Evolutionary conservation across 192 early-diverging fungal genomes (phyloP).

Genomic region (Coemansia aciculifera): DNA sequence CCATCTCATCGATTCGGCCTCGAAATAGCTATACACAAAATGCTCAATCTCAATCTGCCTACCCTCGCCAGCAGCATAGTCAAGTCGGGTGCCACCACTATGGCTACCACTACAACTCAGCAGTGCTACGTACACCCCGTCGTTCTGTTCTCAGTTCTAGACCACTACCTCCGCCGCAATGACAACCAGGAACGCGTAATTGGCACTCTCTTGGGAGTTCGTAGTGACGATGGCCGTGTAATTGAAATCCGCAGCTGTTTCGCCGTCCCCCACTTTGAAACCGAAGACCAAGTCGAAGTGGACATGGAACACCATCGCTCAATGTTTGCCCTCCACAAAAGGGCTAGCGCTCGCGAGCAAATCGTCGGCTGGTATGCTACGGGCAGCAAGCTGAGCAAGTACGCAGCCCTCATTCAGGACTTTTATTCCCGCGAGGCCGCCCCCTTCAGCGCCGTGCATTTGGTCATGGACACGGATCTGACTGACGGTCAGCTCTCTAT

Average conservation of each 20-base stretch:
- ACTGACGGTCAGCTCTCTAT: slow-evolving; percentile 69
- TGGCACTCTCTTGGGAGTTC: slow-evolving; percentile 86
- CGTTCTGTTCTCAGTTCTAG: slow-evolving; percentile 88
- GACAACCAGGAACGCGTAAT: slow-evolving; percentile 82
- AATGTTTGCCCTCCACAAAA: slow-evolving; percentile 87
- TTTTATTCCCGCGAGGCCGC: slow-evolving; percentile 77
- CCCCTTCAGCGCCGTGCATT: slow-evolving; percentile 72
- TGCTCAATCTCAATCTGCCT: slow-evolving; percentile 57
- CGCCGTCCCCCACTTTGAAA: slow-evolving; percentile 77
- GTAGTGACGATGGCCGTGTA: slow-evolving; percentile 83
- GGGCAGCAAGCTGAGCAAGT: slow-evolving; percentile 65
- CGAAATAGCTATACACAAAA: background rate
- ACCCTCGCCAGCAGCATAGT: slow-evolving; percentile 34
- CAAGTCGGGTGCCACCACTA: slow-evolving; percentile 32
- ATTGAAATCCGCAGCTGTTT: slow-evolving; percentile 90
- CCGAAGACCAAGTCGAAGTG: slow-evolving; percentile 75
- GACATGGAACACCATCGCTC: slow-evolving; percentile 87
- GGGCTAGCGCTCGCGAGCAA: slow-evolving; percentile 84
- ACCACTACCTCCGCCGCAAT: slow-evolving; percentile 86
- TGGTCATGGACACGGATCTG: slow-evolving; percentile 85
- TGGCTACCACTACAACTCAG: slow-evolving; percentile 38
- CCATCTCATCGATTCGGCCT: background rate
- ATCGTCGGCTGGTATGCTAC: slow-evolving; percentile 95
- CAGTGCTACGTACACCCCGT: slow-evolving; percentile 67
- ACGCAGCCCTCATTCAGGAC: slow-evolving; percentile 75